Evolutionary conservation across 768 basidiomycete genomes (phyloP).

Genomic region (Asterophora parasitica): DNA sequence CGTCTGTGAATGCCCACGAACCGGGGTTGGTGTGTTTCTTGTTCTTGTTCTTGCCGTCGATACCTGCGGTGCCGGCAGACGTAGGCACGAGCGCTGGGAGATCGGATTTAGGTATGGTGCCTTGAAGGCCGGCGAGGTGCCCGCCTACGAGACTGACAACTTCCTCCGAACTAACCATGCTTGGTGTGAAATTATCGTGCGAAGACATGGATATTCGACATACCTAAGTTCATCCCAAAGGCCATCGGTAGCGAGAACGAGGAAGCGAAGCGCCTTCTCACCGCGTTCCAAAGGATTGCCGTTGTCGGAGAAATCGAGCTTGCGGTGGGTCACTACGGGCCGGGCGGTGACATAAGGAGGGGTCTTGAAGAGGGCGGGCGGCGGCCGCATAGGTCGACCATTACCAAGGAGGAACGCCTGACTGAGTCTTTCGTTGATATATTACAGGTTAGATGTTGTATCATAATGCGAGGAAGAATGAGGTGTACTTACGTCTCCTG

Average conservation of each 20-base stretch:
- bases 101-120: slow-evolving; percentile 53
- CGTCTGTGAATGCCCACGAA: slow-evolving; percentile 76
- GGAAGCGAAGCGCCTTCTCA: slow-evolving; percentile 54
- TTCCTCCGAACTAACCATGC: slow-evolving; percentile 61
- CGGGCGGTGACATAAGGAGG: slow-evolving; percentile 89
- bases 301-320: slow-evolving; percentile 49
- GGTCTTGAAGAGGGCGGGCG: slow-evolving; percentile 67
- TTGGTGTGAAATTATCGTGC: neutral
- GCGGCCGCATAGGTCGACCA: slow-evolving; percentile 50
- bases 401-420: slow-evolving; percentile 66
- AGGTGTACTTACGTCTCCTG: slow-evolving; percentile 57
- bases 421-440: slow-evolving; percentile 35
- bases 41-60: slow-evolving; percentile 60
- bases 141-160: slow-evolving; percentile 85
- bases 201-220: neutral
- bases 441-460: neutral
- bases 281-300: slow-evolving; percentile 15
- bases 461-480: neutral
- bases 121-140: slow-evolving; percentile 68
- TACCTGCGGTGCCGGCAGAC: slow-evolving; percentile 43
- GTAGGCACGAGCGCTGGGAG: slow-evolving; percentile 56
- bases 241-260: slow-evolving; percentile 88
- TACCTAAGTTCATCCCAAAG: slow-evolving; percentile 68
- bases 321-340: slow-evolving; percentile 78
- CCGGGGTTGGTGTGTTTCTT: slow-evolving; percentile 31